These are phyloP conservation scores for Diophrys sp. DNA, from an alignment of 73 alveolate genomes.

Conservation along the genomic window DNA sequence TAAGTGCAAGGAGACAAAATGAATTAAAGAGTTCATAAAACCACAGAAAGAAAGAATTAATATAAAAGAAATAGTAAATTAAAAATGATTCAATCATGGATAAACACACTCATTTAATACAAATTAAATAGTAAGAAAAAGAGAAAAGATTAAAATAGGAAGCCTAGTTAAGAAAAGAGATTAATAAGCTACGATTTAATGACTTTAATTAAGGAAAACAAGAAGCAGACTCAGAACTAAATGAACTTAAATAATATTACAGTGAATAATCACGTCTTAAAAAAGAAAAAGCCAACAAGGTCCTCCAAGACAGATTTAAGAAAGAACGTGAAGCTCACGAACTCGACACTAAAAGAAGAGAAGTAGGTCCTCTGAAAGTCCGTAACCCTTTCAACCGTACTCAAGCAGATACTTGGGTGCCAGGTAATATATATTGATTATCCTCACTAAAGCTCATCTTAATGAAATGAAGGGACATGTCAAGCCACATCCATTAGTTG, in stretches of 20 bases:
- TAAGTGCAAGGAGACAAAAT: background rate
- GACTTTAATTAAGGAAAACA: background rate
- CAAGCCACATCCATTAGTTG: constrained; percentile 51
- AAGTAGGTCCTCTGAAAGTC: background rate
- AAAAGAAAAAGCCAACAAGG: background rate
- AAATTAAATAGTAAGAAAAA: background rate
- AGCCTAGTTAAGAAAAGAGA: background rate
- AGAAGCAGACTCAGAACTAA: background rate
- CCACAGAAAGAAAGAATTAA: background rate
- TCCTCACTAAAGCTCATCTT: constrained; percentile 41
- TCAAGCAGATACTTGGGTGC: no score
- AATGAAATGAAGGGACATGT: constrained; percentile 32
- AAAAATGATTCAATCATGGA: background rate
- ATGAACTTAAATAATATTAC: background rate
- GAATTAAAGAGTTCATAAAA: background rate
- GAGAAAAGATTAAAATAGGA: background rate
- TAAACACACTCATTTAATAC: background rate
- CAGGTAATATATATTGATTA: no score
- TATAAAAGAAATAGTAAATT: background rate
- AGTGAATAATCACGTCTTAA: background rate
- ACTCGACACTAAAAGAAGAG: background rate
- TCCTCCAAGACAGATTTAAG: background rate
- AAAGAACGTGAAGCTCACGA: background rate
- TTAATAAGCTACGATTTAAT: background rate
- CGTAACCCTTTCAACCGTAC: no score